Evolutionary conservation across 208 protist genomes (phyloP), one percentile per base, ranked within the genome.

Genomic region (Trypanosomatidae sp.): DNA sequence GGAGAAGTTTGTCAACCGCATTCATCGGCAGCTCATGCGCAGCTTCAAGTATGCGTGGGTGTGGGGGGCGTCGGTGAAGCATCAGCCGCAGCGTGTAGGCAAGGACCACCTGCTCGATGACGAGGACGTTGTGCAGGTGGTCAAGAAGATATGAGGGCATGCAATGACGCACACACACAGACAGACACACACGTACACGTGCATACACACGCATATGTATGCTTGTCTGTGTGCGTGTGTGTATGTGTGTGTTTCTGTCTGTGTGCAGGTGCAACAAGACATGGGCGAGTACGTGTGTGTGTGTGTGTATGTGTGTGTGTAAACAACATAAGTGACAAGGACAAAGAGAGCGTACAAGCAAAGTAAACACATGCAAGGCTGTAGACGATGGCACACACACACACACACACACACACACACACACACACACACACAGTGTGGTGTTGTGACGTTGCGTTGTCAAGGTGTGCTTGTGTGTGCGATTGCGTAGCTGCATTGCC

Each of bases 41-140:
- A 83, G 95, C 53, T 99, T 99, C 74, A 99, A 98, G 76, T 97
- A 97, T 60, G 98, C 96, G 28, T 83, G 94, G 67, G 96, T 99
- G 33, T 99, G 97, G 97, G 98, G 98, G 7, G 56, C 71, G 11
- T 97, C 87, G 22, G 97, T 98, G 20, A 99, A 99, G 80, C 91
- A 98, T 53, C 87, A 96, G 56, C 97, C 97, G 23, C 94, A 98
- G 67, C 82, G 75, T 49, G 88, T 97, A 4, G 97, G 97, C 23
- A 97, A 96, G 57, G 92, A 97, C 22, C 98, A 99, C 66, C 38
- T 91, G 24, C 71, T 99, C 3, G 69, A 93, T 1, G 98, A 99
- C 63, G 98, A 99, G 56, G 98, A 99, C 72, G 92, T 99, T 41
- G 80, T 99, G 26, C 97, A 99, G 62, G 92, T 99, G 35, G 83